These are phyloP conservation scores for Knoxia roxburghii DNA, from an alignment of 257 asterid genomes.

Conservation along the genomic window DNA sequence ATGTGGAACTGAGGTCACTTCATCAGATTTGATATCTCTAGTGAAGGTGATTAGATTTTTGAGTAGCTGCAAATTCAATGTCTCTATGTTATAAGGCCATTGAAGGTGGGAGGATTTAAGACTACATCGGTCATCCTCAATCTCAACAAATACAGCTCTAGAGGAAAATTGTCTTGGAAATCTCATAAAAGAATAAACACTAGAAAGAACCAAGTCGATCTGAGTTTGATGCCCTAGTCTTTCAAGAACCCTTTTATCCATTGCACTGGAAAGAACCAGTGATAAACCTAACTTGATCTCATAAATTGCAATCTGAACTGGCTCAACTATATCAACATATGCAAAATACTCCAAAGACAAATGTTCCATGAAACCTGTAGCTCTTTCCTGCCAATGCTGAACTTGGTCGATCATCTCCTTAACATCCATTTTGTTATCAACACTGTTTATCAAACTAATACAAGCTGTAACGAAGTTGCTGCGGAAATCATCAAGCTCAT, in stretches of 20 bases:
- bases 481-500: slow-evolving; percentile 48
- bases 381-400: slow-evolving; percentile 73
- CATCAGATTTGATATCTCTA: slow-evolving; percentile 22
- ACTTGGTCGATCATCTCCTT: slow-evolving; percentile 38
- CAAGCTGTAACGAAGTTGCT: slow-evolving; percentile 31
- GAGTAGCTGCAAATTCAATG: slow-evolving; percentile 40
- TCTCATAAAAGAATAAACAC: slow-evolving; percentile 56
- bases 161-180: slow-evolving; percentile 65
- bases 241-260: slow-evolving; percentile 26
- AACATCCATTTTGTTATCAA: slow-evolving; percentile 23
- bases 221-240: slow-evolving; percentile 34
- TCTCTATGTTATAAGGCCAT: slow-evolving; percentile 41
- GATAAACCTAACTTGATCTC: slow-evolving; percentile 89
- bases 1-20: slow-evolving; percentile 42
- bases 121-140: slow-evolving; percentile 23
- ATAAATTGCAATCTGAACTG: slow-evolving; percentile 70
- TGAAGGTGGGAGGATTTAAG: slow-evolving; percentile 37
- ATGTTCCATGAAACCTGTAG: slow-evolving; percentile 52
- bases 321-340: slow-evolving; percentile 67
- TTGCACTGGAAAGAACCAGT: slow-evolving; percentile 45
- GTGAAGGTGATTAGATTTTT: slow-evolving; percentile 31
- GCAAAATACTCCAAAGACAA: slow-evolving; percentile 59
- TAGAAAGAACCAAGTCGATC: slow-evolving; percentile 41
- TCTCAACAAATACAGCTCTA: slow-evolving; percentile 30
- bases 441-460: slow-evolving; percentile 37